A percentile compares a stretch with the other conserved stretches of the same genome.
These are phyloP conservation scores for Xylaria arbuscula DNA, from an alignment of 2,329 filamentous ascomycete genomes.

Conservation along the genomic window DNA sequence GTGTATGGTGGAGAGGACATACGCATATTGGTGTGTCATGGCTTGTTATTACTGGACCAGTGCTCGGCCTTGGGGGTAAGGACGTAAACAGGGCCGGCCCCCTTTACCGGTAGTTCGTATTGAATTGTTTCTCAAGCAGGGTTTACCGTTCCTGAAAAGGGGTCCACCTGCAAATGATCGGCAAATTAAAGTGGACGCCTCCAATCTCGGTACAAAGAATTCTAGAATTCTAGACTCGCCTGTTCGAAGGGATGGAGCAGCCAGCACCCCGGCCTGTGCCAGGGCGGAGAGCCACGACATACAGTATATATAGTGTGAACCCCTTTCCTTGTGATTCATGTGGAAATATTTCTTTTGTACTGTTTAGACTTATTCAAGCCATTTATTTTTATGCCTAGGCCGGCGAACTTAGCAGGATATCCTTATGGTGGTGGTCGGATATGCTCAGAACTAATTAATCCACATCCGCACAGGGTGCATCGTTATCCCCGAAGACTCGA, in stretches of 20 bases:
- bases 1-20: constrained; percentile 26
- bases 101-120: constrained; percentile 31
- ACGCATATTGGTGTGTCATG: constrained; percentile 27
- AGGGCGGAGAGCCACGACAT: constrained; percentile 12
- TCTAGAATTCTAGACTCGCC: constrained; percentile 22
- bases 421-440: neutral
- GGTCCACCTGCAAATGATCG: constrained; percentile 17
- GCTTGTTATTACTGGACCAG: constrained; percentile 19
- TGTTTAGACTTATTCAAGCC: neutral
- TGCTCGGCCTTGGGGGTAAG: neutral
- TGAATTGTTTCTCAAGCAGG: constrained; percentile 20
- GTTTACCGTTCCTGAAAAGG: constrained; percentile 5
- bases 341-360: neutral
- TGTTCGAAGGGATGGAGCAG: neutral
- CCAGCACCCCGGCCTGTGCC: constrained; percentile 6
- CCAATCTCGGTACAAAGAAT: constrained; percentile 25
- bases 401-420: neutral
- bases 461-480: neutral
- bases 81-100: constrained; percentile 16
- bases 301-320: constrained; percentile 20
- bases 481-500: neutral
- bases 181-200: constrained; percentile 21
- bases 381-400: neutral
- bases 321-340: constrained; percentile 27
- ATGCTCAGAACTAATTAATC: neutral